phyloP scores from a whole-genome alignment of 345 rosid genomes.

The Melaleuca quinquenervia region DNA sequence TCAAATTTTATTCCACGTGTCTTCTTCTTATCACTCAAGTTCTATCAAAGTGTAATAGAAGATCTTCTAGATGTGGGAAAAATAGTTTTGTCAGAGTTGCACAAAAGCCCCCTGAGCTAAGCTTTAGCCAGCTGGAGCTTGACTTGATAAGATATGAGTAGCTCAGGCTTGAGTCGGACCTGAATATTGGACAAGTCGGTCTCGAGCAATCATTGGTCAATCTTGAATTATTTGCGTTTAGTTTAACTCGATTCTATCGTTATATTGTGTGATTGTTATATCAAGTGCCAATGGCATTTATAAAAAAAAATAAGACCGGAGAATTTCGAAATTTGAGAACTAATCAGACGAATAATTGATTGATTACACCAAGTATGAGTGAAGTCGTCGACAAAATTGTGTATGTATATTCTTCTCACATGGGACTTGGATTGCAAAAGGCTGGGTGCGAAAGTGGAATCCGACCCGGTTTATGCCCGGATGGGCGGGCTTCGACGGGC shows the following conservation, averaged over 20 bases:
- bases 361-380: background rate
- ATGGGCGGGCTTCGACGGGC: background rate
- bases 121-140: too few relatives aligned
- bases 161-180: fast-evolving
- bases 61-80: background rate
- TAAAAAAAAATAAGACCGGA: fast-evolving
- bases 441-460: background rate
- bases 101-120: background rate
- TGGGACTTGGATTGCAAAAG: background rate
- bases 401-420: fast-evolving
- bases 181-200: background rate
- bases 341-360: background rate
- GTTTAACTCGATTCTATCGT: fast-evolving
- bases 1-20: background rate
- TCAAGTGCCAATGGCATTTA: fast-evolving
- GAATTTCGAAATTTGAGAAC: background rate
- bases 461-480: background rate
- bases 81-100: background rate
- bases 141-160: background rate
- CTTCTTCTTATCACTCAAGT: background rate
- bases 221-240: fast-evolving
- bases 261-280: background rate
- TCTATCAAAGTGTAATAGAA: background rate
- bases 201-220: fast-evolving
- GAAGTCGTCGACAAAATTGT: background rate